phyloP scores from a whole-genome alignment of 1,284 basidiomycete genomes.

The Ceraceosorus guamensis region DNA sequence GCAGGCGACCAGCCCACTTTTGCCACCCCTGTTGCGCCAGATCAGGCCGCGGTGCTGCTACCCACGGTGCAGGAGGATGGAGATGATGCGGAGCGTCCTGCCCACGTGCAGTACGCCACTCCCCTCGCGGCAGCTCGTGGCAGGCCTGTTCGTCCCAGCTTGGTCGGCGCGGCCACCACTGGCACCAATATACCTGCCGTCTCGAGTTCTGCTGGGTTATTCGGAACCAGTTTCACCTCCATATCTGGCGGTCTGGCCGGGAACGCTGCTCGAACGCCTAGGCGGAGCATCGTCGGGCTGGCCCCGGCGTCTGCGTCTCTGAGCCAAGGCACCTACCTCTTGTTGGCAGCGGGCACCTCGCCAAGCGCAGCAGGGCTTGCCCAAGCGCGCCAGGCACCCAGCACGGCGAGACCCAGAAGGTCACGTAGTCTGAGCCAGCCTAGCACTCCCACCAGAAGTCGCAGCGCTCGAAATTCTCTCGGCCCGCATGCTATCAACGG shows the following conservation, averaged over 20 bases:
- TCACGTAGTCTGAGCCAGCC: neutral
- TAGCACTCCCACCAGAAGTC: neutral
- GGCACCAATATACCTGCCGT: neutral
- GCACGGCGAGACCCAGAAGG: neutral
- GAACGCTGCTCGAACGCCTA: neutral
- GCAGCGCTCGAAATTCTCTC: neutral
- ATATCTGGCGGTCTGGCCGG: neutral
- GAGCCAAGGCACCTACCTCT: neutral
- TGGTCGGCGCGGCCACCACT: neutral
- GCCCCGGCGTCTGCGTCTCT: neutral
- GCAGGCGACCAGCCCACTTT: neutral
- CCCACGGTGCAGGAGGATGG: neutral
- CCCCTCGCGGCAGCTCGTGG: neutral
- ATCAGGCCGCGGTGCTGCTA: neutral
- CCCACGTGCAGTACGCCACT: neutral
- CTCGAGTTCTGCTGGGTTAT: neutral
- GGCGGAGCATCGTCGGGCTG: neutral
- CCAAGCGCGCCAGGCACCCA: neutral
- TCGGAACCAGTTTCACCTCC: neutral
- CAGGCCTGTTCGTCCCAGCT: neutral
- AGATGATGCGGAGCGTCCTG: neutral
- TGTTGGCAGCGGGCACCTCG: neutral
- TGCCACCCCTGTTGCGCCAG: neutral
- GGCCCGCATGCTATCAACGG: no score
- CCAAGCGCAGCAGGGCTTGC: neutral